Conservation (phyloP, 192 early-diverging fungal species). For the Ambispora gerdemannii region DNA sequence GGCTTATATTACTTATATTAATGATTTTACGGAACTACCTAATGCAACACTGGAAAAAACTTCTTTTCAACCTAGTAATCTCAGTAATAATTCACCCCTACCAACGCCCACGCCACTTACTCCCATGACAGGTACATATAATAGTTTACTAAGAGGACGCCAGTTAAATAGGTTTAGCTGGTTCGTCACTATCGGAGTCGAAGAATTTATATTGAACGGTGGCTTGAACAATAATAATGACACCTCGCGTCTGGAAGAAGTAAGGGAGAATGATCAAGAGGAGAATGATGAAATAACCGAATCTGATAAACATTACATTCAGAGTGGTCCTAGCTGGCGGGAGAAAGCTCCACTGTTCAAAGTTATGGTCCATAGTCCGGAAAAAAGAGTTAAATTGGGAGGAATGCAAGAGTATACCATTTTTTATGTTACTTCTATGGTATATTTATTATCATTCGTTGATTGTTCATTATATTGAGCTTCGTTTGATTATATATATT, state of each 20-base stretch:
- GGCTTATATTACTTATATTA: constrained; percentile 43
- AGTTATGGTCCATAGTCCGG: constrained; percentile 42
- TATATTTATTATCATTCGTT: constrained; percentile 1
- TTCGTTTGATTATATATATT: neutral
- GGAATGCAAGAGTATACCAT: constrained; percentile 47
- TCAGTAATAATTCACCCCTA: no score
- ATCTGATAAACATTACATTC: constrained; percentile 46
- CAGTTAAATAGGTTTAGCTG: constrained; percentile 45
- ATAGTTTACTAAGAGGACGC: constrained; percentile 39
- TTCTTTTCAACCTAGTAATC: constrained; percentile 15
- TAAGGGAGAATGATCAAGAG: constrained; percentile 28
- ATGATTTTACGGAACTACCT: constrained; percentile 41
- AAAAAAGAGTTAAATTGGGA: constrained; percentile 43
- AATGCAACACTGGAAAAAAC: constrained; percentile 21
- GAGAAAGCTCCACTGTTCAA: constrained; percentile 42
- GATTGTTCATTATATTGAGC: neutral
- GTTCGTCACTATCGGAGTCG: constrained; percentile 47
- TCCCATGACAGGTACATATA: constrained; percentile 25
- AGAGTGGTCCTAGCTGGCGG: constrained; percentile 43
- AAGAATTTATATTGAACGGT: constrained; percentile 42
- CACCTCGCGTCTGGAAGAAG: neutral
- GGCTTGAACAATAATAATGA: constrained; percentile 16
- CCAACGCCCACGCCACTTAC: constrained; percentile 19
- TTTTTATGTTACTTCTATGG: constrained; percentile 41
- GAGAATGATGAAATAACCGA: constrained; percentile 43